These are phyloP conservation scores for Parachaetomium inaequale DNA, from an alignment of 495 filamentous ascomycete genomes.

Conservation along the genomic window DNA sequence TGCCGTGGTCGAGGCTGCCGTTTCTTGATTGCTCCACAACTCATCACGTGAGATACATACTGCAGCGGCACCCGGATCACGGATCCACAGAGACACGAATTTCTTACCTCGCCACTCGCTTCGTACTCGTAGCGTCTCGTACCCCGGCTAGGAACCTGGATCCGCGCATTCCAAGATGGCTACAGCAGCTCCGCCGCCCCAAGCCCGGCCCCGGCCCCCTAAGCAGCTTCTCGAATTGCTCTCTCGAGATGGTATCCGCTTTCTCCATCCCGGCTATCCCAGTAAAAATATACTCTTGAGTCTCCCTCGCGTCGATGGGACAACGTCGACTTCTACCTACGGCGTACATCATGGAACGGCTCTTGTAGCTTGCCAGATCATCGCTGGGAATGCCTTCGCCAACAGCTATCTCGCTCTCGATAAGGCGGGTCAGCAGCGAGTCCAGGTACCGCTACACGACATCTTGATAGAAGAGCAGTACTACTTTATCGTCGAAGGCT, in stretches of 20 bases:
- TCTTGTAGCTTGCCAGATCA: neutral
- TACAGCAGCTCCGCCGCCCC: neutral
- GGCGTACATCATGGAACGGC: neutral
- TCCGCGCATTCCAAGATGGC: constrained; percentile 3
- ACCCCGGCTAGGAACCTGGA: neutral
- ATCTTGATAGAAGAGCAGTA: neutral
- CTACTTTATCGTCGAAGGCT: neutral
- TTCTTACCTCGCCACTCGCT: neutral
- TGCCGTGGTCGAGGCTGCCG: neutral
- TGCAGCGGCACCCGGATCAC: neutral
- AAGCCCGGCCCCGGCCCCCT: neutral
- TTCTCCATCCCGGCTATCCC: neutral
- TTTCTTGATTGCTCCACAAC: neutral
- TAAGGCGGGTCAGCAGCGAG: neutral
- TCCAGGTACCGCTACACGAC: neutral
- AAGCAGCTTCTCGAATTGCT: neutral
- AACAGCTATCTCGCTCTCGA: neutral
- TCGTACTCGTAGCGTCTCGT: neutral
- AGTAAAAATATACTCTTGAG: neutral
- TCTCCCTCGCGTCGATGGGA: neutral
- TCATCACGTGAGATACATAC: too few relatives aligned
- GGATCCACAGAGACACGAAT: neutral
- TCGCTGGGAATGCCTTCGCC: neutral
- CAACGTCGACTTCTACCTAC: constrained; percentile 2
- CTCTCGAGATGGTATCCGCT: neutral